Conservation (phyloP, 2,329 filamentous ascomycete species). For the Cladobotryum protrusum region DNA sequence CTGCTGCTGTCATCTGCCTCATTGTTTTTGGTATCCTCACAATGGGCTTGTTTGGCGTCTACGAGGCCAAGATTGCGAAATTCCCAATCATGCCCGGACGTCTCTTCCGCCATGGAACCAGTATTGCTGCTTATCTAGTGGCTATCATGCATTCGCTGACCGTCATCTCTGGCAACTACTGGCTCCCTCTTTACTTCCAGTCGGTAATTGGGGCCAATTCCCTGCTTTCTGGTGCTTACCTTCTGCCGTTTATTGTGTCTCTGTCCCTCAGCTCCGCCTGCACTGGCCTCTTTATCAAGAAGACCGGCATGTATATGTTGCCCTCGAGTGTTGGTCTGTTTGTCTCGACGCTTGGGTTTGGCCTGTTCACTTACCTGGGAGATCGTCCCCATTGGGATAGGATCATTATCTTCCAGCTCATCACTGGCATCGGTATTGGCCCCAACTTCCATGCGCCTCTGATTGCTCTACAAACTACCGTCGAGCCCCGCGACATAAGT, state of each 20-base stretch:
- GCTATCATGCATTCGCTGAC: slow-evolving; percentile 70
- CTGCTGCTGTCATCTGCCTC: slow-evolving; percentile 68
- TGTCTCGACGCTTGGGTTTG: slow-evolving; percentile 58
- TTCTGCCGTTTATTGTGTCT: slow-evolving; percentile 63
- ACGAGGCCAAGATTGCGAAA: slow-evolving; percentile 66
- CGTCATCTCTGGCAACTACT: slow-evolving; percentile 74
- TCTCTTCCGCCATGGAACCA: slow-evolving; percentile 62
- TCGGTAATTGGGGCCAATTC: slow-evolving; percentile 62
- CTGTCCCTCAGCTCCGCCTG: slow-evolving; percentile 56
- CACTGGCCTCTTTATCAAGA: slow-evolving; percentile 52
- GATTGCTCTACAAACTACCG: slow-evolving; percentile 59
- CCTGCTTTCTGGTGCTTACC: slow-evolving; percentile 66
- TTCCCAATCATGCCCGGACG: slow-evolving; percentile 73
- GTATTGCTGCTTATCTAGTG: slow-evolving; percentile 57
- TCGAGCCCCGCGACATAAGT: slow-evolving; percentile 58
- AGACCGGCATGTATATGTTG: slow-evolving; percentile 59
- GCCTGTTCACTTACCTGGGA: slow-evolving; percentile 57
- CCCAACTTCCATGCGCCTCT: slow-evolving; percentile 65
- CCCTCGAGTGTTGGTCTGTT: slow-evolving; percentile 53
- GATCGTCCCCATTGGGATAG: slow-evolving; percentile 48
- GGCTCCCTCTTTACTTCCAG: slow-evolving; percentile 81
- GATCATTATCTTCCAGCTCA: slow-evolving; percentile 55
- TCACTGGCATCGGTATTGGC: slow-evolving; percentile 58
- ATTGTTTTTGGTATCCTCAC: slow-evolving; percentile 64
- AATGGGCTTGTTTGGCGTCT: slow-evolving; percentile 60